phyloP scores from a whole-genome alignment of 176 grass and related monocot genomes.

The Rhynchospora tenuis region DNA sequence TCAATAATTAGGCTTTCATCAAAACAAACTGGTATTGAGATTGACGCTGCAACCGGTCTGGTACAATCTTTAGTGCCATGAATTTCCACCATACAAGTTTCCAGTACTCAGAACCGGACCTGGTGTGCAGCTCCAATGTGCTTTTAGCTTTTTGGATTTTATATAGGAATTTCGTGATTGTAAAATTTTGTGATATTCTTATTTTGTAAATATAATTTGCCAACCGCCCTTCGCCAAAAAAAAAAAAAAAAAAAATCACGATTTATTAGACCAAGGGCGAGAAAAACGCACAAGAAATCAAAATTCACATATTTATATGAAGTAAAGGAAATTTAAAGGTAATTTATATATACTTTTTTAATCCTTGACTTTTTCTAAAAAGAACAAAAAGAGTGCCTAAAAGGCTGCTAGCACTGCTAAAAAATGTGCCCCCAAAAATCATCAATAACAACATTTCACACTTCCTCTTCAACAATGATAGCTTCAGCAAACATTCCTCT shows the following conservation, averaged over 20 bases:
- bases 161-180: too few species aligned
- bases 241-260: not conserved
- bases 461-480: slow-evolving; percentile 12
- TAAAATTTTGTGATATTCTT: too few species aligned
- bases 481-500: not conserved
- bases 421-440: not conserved
- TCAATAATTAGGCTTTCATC: not conserved
- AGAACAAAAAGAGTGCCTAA: slow-evolving; percentile 12
- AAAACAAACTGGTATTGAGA: not conserved
- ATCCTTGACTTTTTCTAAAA: not conserved
- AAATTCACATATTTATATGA: not conserved
- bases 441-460: not conserved
- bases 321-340: not conserved
- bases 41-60: too few species aligned
- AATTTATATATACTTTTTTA: not conserved
- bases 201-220: too few species aligned
- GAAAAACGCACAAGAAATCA: not conserved
- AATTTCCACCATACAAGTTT: too few species aligned
- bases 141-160: too few species aligned
- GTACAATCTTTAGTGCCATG: too few species aligned
- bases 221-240: too few species aligned
- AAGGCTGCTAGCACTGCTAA: not conserved
- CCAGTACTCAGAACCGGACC: too few species aligned
- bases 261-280: not conserved
- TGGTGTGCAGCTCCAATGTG: too few species aligned